Conservation (phyloP, 345 rosid genomes). For the Geranium rotundifolium region DNA sequence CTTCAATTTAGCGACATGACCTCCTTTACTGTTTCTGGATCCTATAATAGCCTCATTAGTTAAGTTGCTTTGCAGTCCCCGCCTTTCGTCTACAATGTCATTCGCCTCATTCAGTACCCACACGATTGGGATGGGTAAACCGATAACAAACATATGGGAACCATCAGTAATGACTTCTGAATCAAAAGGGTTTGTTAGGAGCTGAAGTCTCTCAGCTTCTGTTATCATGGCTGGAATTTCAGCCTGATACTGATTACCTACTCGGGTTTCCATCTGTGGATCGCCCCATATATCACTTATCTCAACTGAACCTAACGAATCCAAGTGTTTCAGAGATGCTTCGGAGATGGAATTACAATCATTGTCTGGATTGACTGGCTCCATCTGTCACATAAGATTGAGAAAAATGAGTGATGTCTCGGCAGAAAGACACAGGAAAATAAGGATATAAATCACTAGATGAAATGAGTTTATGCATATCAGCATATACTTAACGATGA, state of each 20-base stretch:
- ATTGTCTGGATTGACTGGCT: slow-evolving; percentile 20
- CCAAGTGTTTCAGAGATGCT: slow-evolving; percentile 15
- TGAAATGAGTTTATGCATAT: neutral
- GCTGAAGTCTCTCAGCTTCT: slow-evolving; percentile 23
- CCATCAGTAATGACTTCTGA: slow-evolving; percentile 16
- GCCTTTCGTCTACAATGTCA: slow-evolving; percentile 10
- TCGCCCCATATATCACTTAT: slow-evolving; percentile 35
- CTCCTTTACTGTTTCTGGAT: neutral
- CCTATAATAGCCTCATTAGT: slow-evolving; percentile 16
- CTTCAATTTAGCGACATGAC: slow-evolving; percentile 22
- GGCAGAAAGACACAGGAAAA: neutral
- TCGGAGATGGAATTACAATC: slow-evolving; percentile 25
- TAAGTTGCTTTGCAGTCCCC: neutral
- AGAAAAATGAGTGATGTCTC: neutral
- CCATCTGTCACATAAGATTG: slow-evolving; percentile 20
- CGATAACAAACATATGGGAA: slow-evolving; percentile 34
- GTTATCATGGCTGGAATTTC: slow-evolving; percentile 53
- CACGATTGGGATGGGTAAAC: slow-evolving; percentile 39
- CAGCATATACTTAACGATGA: neutral
- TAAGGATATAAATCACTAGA: neutral
- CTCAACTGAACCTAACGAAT: slow-evolving; percentile 25
- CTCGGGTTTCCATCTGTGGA: slow-evolving; percentile 39
- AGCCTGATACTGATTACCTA: slow-evolving; percentile 56
- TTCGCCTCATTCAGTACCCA: slow-evolving; percentile 21
- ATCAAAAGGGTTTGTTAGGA: slow-evolving; percentile 28